phyloP scores from a whole-genome alignment of 352 stramenopile species.

The Phytophthora litchii region DNA sequence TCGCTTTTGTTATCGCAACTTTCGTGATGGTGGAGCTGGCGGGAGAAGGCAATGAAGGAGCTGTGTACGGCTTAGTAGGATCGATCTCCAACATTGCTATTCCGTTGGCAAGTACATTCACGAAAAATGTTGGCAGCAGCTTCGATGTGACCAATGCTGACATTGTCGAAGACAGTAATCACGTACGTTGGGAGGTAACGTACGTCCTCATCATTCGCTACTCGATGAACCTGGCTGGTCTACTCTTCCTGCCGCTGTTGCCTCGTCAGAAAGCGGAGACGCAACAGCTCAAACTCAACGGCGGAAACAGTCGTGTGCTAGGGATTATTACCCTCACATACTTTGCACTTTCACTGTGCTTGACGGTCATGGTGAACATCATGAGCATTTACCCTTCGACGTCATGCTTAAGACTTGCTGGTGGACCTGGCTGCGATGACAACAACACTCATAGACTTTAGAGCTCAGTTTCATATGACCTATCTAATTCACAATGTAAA shows the following conservation, averaged over 20 bases:
- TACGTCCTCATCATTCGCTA: constrained; percentile 48
- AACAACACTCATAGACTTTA: constrained; percentile 10
- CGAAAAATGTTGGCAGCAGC: constrained; percentile 38
- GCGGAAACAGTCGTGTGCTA: constrained; percentile 38
- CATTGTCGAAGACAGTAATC: constrained; percentile 38
- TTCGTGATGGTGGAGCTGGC: constrained; percentile 54
- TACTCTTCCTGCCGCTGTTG: constrained; percentile 44
- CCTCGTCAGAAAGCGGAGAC: constrained; percentile 51
- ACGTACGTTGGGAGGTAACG: constrained; percentile 44
- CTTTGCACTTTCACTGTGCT: constrained; percentile 28
- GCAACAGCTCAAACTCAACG: constrained; percentile 41
- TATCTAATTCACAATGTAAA: neutral
- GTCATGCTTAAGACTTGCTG: constrained; percentile 26
- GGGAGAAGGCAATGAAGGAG: constrained; percentile 45
- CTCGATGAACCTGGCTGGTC: constrained; percentile 31
- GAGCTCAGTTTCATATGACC: neutral
- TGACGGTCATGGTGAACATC: constrained; percentile 34
- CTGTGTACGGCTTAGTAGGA: constrained; percentile 44
- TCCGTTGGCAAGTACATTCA: constrained; percentile 43
- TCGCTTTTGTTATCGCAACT: constrained; percentile 46
- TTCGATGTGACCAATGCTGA: constrained; percentile 51
- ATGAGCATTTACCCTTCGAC: constrained; percentile 42
- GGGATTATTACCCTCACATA: constrained; percentile 43
- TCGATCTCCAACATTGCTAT: constrained; percentile 46
- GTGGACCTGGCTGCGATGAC: constrained; percentile 24